Percentiles rank a stretch among this genome's conserved stretches.
These are phyloP conservation scores for Alternaria burnsii DNA, from an alignment of 2,329 filamentous ascomycete genomes.

Conservation along the genomic window DNA sequence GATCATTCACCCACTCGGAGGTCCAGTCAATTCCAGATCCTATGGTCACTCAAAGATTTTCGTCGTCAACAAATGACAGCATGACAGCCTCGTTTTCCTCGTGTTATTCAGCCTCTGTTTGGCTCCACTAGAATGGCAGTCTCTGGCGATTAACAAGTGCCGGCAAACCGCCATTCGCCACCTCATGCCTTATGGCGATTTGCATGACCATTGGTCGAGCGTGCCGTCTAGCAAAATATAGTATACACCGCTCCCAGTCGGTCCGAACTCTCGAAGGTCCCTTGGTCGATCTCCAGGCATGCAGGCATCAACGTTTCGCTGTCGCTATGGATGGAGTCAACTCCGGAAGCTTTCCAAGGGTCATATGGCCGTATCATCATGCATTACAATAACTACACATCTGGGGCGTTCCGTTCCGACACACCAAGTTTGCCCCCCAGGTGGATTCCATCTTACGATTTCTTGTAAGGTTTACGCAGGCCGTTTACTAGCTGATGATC, in stretches of 20 bases:
- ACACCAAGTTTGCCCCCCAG: conserved; percentile 10
- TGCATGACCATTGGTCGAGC: conserved; percentile 22
- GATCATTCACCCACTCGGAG: conserved; percentile 19
- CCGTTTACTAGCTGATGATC: conserved; percentile 11
- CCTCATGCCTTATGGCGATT: conserved; percentile 3
- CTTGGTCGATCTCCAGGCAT: conserved; percentile 4
- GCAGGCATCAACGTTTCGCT: conserved; percentile 29
- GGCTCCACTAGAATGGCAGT: not conserved
- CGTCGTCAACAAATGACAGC: conserved; percentile 28
- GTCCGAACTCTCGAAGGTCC: conserved; percentile 10
- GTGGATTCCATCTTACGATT: not conserved
- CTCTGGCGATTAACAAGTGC: conserved; percentile 4
- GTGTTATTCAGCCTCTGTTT: conserved; percentile 22
- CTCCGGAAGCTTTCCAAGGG: conserved; percentile 32
- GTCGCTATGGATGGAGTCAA: conserved; percentile 26
- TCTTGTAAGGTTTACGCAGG: conserved; percentile 11
- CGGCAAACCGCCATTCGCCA: conserved; percentile 13
- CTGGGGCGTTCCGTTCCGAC: conserved; percentile 10
- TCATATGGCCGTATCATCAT: conserved; percentile 23
- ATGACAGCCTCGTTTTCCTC: conserved; percentile 34
- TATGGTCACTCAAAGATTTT: conserved; percentile 12
- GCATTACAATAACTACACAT: conserved; percentile 11
- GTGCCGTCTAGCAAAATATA: conserved; percentile 15
- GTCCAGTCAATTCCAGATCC: conserved; percentile 34
- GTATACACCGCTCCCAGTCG: conserved; percentile 31